phyloP scores from a whole-genome alignment of 495 filamentous ascomycete genomes.

The Copromyces sp. region DNA sequence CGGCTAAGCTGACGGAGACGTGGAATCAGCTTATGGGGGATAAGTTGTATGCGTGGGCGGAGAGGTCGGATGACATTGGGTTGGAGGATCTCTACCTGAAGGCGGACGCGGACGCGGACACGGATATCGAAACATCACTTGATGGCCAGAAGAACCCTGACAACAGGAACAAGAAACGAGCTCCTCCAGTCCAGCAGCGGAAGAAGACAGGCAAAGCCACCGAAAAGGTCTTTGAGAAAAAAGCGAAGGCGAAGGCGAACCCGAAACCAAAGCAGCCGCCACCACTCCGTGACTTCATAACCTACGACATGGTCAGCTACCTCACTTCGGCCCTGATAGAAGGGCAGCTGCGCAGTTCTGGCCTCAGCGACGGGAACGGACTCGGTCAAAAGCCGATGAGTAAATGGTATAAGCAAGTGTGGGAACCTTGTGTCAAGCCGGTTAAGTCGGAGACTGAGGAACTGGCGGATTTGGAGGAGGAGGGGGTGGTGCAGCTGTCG shows the following conservation, averaged over 20 bases:
- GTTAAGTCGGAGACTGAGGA: neutral
- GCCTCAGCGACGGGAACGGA: conserved; percentile 21
- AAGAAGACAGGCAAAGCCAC: neutral
- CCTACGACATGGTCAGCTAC: conserved; percentile 18
- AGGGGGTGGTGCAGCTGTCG: neutral
- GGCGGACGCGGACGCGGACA: conserved; percentile 5
- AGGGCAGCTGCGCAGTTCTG: conserved; percentile 20
- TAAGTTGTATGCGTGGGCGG: conserved; percentile 21
- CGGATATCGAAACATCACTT: neutral
- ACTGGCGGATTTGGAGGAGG: neutral
- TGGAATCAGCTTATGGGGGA: conserved; percentile 24
- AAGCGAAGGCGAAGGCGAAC: too few relatives aligned
- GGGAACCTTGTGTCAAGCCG: conserved; percentile 17
- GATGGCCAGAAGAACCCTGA: neutral
- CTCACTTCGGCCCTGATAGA: conserved; percentile 24
- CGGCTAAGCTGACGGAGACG: conserved; percentile 19
- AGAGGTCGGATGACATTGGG: neutral
- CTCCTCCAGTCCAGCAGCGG: too few relatives aligned
- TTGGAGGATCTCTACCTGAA: neutral
- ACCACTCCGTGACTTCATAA: conserved; percentile 10
- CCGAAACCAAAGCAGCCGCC: neutral
- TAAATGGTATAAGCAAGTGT: conserved; percentile 20
- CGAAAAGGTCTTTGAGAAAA: neutral
- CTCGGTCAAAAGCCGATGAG: conserved; percentile 10
- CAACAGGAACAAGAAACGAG: too few relatives aligned